Evolutionary conservation across 2,329 filamentous ascomycete genomes (phyloP), one percentile per base, ranked within the genome.

Genomic region (Beauveria sp.): DNA sequence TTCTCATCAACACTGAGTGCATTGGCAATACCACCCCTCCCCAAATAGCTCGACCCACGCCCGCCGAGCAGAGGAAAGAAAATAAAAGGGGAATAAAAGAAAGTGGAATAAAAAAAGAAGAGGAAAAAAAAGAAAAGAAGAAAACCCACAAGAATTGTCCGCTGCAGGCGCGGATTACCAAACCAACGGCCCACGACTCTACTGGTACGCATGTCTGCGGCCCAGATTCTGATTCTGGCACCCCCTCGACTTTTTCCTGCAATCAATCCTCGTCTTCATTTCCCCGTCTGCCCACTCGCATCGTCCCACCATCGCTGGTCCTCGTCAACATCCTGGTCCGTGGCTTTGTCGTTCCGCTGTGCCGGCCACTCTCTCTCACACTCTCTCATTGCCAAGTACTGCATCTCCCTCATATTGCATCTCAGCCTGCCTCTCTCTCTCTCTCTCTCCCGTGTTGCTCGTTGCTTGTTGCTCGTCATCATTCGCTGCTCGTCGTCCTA

Each of bases 241-340:
- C 46, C 34, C 34, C 45, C 46, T 56, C 45, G 34, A 60, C 30
- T 5, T 54, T 54, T 60, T 51, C 24, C 52, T 38, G 46, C 53
- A 45, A 56, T 47, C 28, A 38, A 38, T 38, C 50, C 40, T 52
- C 53, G 51, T 54, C 58, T 60, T 62, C 60, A 52, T 57, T 60
- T 61, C 59, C 54, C 46, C 46, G 55, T 58, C 54, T 43, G 60
- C 53, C 60, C 60, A 62, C 53, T 49, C 60, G 34, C 54, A 55
- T 62, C 60, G 60, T 62, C 60, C 60, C 60, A 62, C 60, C 60
- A 62, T 62, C 53, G 46, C 60, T 57, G 46, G 45, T 47, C 34
- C 46, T 46, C 47, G 28, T 62, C 34, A 30, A 28, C 50, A 54
- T 42, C 58, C 58, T 60, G 20, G 58, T 60, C 16, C 26, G 34